Conservation (phyloP, 495 filamentous ascomycete species). For the Aspergillus baeticus region DNA sequence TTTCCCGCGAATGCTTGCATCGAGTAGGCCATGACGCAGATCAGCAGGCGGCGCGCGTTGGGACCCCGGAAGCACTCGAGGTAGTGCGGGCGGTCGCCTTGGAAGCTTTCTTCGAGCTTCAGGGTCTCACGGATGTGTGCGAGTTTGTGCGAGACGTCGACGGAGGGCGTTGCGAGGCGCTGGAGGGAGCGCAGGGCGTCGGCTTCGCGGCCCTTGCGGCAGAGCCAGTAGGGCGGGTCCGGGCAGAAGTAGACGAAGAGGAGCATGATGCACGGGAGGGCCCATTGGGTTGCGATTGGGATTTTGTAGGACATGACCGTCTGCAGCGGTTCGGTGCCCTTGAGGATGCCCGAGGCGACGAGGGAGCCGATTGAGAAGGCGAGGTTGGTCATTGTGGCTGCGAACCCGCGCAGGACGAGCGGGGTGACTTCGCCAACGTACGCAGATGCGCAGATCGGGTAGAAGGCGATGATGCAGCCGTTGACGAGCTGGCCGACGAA, state of each 20-base stretch:
- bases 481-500: conserved; percentile 37
- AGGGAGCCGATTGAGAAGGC: conserved; percentile 39
- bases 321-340: conserved; percentile 30
- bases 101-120: conserved; percentile 38
- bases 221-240: conserved; percentile 51
- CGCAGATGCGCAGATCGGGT: conserved; percentile 35
- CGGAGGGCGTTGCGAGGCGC: conserved; percentile 28
- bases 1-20: conserved; percentile 44
- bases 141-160: conserved; percentile 22
- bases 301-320: conserved; percentile 36
- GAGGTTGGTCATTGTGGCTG: conserved; percentile 38
- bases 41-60: conserved; percentile 44
- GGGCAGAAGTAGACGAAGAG: conserved; percentile 43
- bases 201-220: conserved; percentile 39
- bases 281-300: conserved; percentile 38
- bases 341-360: conserved; percentile 38
- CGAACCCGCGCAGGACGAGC: conserved; percentile 39
- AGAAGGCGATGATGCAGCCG: conserved; percentile 35
- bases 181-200: conserved; percentile 35
- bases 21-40: conserved; percentile 48
- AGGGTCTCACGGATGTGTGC: conserved; percentile 36
- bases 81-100: conserved; percentile 38
- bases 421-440: conserved; percentile 40
- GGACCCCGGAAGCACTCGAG: conserved; percentile 46
- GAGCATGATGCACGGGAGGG: conserved; percentile 30